Evolutionary conservation across 108 stramenopile species (phyloP), one percentile per base, ranked within the genome.

Genomic region (Skeletonema grethae): DNA sequence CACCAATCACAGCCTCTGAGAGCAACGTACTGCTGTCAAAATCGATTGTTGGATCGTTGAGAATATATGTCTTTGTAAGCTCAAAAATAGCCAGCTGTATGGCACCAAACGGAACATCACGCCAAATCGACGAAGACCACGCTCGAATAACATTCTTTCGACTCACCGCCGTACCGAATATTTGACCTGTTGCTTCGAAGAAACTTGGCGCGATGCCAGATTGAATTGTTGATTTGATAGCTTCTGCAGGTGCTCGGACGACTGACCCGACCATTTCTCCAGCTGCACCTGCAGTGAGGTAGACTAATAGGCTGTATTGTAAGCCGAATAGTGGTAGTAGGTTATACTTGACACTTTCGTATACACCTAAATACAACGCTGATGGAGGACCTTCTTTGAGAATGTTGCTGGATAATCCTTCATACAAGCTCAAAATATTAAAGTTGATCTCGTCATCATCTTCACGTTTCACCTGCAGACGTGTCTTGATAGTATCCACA

Each of bases 341-440:
- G 15, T 9, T 35, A 15, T 75, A 70, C 35, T 79, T 61, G 36
- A 70, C 57, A 53, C 53, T 65, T 70, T 83, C 82, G 58, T 75
- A 83, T 2, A 83, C 39, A 1, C 78, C 82, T 2, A 83, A 59
- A 50, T 79, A 83, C 2, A 83, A 61, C 3, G 82, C 82, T 0
- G 82, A 79, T 20, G 78, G 73, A 25, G 82, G 82, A 24, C 73
- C 82, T 73, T 83, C 77, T 77, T 76, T 82, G 63, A 71, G 34
- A 18, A 82, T 35, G 63, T 76, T 76, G 0, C 53, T 60, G 3
- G 31, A 31, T 7, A 76, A 16, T 22, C 80, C 75, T 29, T 57
- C 62, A 39, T 76, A 76, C 3, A 76, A 41, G 29, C 22, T 56
- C 28, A 30, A 8, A n/a, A 31, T 71, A n/a, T 12, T 30, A 71